These are phyloP conservation scores for Dissoconium aciculare DNA, from an alignment of 2,329 filamentous ascomycete species.

Conservation along the genomic window DNA sequence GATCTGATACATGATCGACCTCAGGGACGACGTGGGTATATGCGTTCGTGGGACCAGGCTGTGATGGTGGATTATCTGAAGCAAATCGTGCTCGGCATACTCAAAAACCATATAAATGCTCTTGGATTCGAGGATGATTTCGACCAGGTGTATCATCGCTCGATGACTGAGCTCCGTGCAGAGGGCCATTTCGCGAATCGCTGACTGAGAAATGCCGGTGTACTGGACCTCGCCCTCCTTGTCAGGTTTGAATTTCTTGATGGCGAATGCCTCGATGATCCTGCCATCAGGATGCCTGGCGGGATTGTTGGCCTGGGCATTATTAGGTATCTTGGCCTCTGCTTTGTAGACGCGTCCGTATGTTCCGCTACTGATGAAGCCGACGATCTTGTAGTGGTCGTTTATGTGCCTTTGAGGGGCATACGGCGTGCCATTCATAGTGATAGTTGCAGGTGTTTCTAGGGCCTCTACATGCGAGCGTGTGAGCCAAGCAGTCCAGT, in stretches of 20 bases:
- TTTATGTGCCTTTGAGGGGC: constrained; percentile 69
- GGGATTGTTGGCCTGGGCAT: constrained; percentile 9
- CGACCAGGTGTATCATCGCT: constrained; percentile 80
- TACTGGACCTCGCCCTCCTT: constrained; percentile 97
- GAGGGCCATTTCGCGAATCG: constrained; percentile 91
- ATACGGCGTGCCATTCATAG: constrained; percentile 31
- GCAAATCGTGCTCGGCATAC: constrained; percentile 90
- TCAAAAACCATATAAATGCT: constrained; percentile 99
- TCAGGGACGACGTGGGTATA: constrained; percentile 77
- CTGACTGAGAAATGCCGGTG: constrained; percentile 93
- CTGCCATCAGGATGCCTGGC: constrained; percentile 20
- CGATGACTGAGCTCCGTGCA: constrained; percentile 81
- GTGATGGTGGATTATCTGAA: constrained; percentile 98
- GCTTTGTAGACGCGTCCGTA: constrained; percentile 98
- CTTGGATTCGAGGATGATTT: constrained; percentile 96
- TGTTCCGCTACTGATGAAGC: constrained; percentile 95
- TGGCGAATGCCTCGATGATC: constrained; percentile 70
- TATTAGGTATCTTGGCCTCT: constrained; percentile 64
- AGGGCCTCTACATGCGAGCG: constrained; percentile 14
- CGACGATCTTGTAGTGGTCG: constrained; percentile 89
- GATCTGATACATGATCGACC: constrained; percentile 89
- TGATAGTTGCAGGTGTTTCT: constrained; percentile 18
- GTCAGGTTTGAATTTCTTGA: constrained; percentile 98
- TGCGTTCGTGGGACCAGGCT: constrained; percentile 75
- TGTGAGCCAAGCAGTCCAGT: not conserved